phyloP scores from a whole-genome alignment of 371 early-diverging fungal genomes.

The Rhizopus microsporus region DNA sequence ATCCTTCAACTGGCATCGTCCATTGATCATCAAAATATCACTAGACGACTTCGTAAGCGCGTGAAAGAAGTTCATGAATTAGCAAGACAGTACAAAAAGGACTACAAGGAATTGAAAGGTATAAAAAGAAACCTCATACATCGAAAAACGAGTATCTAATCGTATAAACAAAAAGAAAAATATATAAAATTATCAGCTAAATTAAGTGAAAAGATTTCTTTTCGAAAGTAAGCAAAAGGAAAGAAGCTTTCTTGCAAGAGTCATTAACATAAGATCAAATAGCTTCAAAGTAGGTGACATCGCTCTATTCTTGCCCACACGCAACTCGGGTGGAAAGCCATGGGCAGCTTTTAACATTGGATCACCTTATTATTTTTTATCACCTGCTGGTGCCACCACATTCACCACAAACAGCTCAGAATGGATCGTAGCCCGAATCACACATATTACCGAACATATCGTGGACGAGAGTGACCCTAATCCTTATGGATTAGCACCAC shows the following conservation, averaged over 20 bases:
- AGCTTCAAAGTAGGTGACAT: constrained; percentile 74
- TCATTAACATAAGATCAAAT: neutral
- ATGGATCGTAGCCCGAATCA: constrained; percentile 73
- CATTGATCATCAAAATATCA: constrained; percentile 36
- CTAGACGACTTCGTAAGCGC: constrained; percentile 41
- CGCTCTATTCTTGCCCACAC: constrained; percentile 74
- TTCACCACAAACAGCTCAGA: constrained; percentile 55
- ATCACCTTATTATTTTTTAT: constrained; percentile 75
- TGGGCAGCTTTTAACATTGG: constrained; percentile 86
- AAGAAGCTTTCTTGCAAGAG: neutral
- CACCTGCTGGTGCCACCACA: constrained; percentile 44
- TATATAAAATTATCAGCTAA: constrained; percentile 38
- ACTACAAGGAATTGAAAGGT: constrained; percentile 46
- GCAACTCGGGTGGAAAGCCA: constrained; percentile 68
- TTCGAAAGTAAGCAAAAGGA: constrained; percentile 51
- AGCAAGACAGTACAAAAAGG: constrained; percentile 37
- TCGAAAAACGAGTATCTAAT: neutral
- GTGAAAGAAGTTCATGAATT: constrained; percentile 51
- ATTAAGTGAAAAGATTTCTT: constrained; percentile 61
- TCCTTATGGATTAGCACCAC: constrained; percentile 66
- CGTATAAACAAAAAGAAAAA: constrained; percentile 43
- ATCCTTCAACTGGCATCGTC: constrained; percentile 31
- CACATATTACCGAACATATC: constrained; percentile 54
- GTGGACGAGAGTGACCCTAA: constrained; percentile 54
- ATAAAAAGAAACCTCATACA: neutral